Evolutionary conservation across 805 yeast species (phyloP), one percentile per base, ranked within the genome.

Genomic region (Saccharomycopsis synnaedendra): DNA sequence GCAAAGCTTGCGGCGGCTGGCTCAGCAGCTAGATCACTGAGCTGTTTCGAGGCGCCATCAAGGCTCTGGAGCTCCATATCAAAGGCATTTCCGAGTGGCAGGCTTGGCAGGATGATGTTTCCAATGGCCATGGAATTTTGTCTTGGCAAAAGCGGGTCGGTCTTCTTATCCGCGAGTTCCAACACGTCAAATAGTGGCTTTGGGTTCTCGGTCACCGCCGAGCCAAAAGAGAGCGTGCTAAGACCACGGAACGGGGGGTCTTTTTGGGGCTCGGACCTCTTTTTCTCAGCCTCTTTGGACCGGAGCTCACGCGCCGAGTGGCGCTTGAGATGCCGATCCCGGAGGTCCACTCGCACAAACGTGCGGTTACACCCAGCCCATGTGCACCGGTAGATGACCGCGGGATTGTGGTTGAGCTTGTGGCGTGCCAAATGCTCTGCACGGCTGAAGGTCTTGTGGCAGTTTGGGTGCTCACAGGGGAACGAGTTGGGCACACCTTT

Each of bases 351-450:
- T 39, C 87, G 62, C 0, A 80, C 86, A 65, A 80, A 80, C 0
- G 80, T 74, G 59, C 76, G 78, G 1, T 69, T 65, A 58, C 87
- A 80, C 3, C 64, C 63, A 7, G 70, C 64, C 60, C 67, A 67
- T 0, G 60, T 55, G 58, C 87, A 80, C 30, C 65, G 66, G 57
- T 70, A 79, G 7, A 80, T 76, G 46, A 72, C 73, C 27, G 71
- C 66, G 2, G 77, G 76, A 48, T 70, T 67, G 54, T 80, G 86
- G 57, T 80, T 80, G 44, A 80, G 65, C 56, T 76, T 72, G 57
- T 80, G 86, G 44, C 86, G 63, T 2, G 83, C 70, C 10, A 80
- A 59, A 62, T 80, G 86, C 56, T 80, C 86, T 1, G 79, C 71
- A 44, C 86, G 58, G 28, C 76, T 71, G 55, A 80, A 80, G 19